phyloP scores from a whole-genome alignment of 1,139 yeast species.

The Kodamaea plutei region DNA sequence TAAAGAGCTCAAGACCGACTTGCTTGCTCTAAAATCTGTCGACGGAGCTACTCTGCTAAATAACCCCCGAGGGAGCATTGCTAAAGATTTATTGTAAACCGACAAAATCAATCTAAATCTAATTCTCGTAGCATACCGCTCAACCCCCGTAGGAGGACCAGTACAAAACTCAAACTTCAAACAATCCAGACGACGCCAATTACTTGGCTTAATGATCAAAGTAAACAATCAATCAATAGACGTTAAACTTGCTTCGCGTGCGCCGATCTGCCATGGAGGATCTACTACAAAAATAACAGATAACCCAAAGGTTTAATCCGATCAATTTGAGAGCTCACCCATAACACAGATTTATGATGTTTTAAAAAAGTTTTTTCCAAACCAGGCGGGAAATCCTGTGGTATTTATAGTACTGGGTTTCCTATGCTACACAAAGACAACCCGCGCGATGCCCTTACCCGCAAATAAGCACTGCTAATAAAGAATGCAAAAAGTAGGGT shows the following conservation, averaged over 20 bases:
- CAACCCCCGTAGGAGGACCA: constrained; percentile 54
- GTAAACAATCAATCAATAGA: constrained; percentile 10
- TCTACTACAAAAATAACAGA: constrained; percentile 28
- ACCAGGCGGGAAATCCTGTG: constrained; percentile 4
- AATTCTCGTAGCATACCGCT: constrained; percentile 35
- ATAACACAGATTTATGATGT: constrained; percentile 50
- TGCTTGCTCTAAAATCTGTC: constrained; percentile 71
- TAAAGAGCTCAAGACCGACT: constrained; percentile 64
- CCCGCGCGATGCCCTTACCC: constrained; percentile 17
- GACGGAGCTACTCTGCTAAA: constrained; percentile 84
- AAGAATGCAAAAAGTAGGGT: no score
- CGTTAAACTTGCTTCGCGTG: constrained; percentile 57
- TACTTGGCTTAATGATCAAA: constrained; percentile 18
- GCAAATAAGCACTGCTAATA: no score
- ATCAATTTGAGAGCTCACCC: constrained; percentile 33
- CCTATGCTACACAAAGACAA: no score
- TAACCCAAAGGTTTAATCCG: constrained; percentile 32
- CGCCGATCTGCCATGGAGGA: constrained; percentile 61
- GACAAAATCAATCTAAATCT: constrained; percentile 23
- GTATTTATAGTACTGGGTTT: constrained; percentile 8
- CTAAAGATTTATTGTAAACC: constrained; percentile 11
- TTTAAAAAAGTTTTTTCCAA: constrained; percentile 14
- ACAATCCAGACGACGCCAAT: constrained; percentile 22
- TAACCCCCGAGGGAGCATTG: constrained; percentile 26
- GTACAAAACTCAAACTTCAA: constrained; percentile 25